Base-by-base conservation (phyloP, 2,329 filamentous ascomycete genomes). In the Exophiala phaeomuriformis region DNA sequence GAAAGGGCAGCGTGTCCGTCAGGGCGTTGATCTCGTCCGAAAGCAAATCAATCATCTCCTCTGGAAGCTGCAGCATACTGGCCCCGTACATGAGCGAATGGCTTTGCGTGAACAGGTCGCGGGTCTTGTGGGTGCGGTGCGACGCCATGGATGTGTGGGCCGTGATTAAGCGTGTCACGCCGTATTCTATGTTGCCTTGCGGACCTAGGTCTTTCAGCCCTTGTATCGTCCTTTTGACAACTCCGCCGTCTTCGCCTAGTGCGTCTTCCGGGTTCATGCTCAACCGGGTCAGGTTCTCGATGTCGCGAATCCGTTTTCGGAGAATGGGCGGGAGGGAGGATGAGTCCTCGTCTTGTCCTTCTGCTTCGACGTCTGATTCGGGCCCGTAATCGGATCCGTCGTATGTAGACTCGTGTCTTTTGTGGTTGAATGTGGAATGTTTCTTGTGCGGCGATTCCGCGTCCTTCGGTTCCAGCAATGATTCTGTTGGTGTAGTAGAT, bases 121-220 rank as follows among this genome's bases (percentile, higher is more conserved):
- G 80, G 33, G 77, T 81, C 68, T 84, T 81, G 64, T 81, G 75
- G 3, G 75, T 78, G 19, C 84, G 71, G 65, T 84, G 79, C 2
- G 79, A 77, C 31, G 80, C 75, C 47, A 82, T 72, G 27, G 79
- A 78, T 36, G 77, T 76, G 64, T 81, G 77, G 41, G 79, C 77
- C 12, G 78, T 81, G 56, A 79, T 79, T 30, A 81, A 69, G 61
- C 79, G 72, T 57, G 77, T 77, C 39, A 77, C 73, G 48, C 76
- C 76, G 55, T 77, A 79, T 64, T 82, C 79, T 54, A 81, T 75
- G 5, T 72, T 73, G 55, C 75, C 75, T 61, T 81, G 79, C 40
- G 73, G 75, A 27, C 77, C 76, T 3, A 81, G 66, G 64, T 81
- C 77, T 53, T 72, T 72, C 47, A 82, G 67, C 28, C 70, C 69